Evolutionary conservation across 805 yeast species (phyloP).

Genomic region (Zygoascus biomembranicola): DNA sequence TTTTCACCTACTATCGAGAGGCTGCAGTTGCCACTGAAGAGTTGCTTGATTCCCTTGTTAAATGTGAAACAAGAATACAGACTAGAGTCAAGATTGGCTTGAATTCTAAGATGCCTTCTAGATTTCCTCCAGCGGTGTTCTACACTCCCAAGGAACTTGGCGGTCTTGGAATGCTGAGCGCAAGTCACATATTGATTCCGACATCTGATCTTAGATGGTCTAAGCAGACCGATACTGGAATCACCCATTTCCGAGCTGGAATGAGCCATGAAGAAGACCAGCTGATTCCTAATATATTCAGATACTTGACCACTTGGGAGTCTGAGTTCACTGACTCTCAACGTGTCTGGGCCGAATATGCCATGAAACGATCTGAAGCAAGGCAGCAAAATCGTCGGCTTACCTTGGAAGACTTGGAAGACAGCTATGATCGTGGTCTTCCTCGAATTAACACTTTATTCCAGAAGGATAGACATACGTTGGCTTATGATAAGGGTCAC

Average conservation of each 20-base stretch:
- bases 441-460: conserved; percentile 93
- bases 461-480: conserved; percentile 89
- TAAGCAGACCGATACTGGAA: conserved; percentile 87
- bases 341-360: conserved; percentile 96
- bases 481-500: conserved; percentile 93
- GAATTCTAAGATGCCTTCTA: conserved; percentile 95
- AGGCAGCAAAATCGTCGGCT: conserved; percentile 74
- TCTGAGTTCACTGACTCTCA: conserved; percentile 90
- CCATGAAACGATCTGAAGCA: conserved; percentile 82
- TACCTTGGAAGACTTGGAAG: conserved; percentile 89
- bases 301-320: conserved; percentile 95
- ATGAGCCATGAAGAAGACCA: conserved; percentile 70
- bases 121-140: conserved; percentile 98
- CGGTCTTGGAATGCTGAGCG: conserved; percentile 96
- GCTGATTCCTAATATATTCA: conserved; percentile 83
- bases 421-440: conserved; percentile 92
- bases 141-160: conserved; percentile 97
- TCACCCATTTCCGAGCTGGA: conserved; percentile 90
- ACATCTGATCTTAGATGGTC: conserved; percentile 90
- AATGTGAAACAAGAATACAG: conserved; percentile 87
- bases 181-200: conserved; percentile 91
- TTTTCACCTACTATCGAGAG: conserved; percentile 87
- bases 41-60: conserved; percentile 73
- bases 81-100: conserved; percentile 90
- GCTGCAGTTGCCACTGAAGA: conserved; percentile 80